Evolutionary conservation across 345 rosid species (phyloP).

Genomic region (Eutrema yunnanense): DNA sequence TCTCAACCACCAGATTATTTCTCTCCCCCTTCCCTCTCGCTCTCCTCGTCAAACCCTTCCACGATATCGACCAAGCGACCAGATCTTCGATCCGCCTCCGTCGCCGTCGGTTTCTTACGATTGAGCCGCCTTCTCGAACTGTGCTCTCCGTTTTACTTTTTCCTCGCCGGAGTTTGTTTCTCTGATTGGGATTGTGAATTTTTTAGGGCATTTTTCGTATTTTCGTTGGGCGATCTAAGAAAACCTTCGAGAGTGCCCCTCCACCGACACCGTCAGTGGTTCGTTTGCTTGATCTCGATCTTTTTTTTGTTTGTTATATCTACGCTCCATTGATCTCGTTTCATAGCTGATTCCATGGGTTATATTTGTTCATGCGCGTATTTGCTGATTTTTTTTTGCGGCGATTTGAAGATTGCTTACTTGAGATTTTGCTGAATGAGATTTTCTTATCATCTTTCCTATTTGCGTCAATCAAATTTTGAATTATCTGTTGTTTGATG

Average conservation of each 20-base stretch:
- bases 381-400: background rate
- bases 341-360: background rate
- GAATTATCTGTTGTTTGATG: background rate
- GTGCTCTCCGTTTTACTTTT: background rate
- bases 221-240: background rate
- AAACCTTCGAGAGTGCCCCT: background rate
- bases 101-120: background rate
- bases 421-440: background rate
- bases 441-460: background rate
- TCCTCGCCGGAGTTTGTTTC: background rate
- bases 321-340: slow-evolving; percentile 14
- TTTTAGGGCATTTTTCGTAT: slow-evolving; percentile 1
- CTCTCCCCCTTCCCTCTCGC: background rate
- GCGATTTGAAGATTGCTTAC: background rate
- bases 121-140: slow-evolving; percentile 13
- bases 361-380: background rate
- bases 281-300: slow-evolving; percentile 16
- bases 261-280: slow-evolving; percentile 23
- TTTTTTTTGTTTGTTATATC: background rate
- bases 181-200: background rate
- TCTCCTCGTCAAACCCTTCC: background rate
- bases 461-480: background rate
- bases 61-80: background rate
- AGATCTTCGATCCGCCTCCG: slow-evolving; percentile 29
- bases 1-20: slow-evolving; percentile 32